These are phyloP conservation scores for Candida pseudofarinosa DNA, from an alignment of 805 yeast species.

Conservation along the genomic window DNA sequence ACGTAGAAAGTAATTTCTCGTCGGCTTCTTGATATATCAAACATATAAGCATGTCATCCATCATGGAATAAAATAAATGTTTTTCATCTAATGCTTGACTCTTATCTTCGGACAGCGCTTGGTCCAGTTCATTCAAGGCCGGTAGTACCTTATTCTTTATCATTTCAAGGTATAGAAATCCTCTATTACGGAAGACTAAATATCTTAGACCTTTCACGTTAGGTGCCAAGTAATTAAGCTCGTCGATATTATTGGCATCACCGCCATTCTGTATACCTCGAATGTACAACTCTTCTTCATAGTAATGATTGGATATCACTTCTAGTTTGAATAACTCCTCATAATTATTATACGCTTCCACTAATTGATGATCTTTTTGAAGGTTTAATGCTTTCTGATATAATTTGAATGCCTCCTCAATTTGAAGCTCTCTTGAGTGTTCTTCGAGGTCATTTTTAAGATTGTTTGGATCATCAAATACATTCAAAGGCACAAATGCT, in stretches of 20 bases:
- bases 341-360: constrained; percentile 52
- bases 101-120: constrained; percentile 4
- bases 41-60: constrained; percentile 65
- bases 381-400: constrained; percentile 66
- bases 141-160: constrained; percentile 13
- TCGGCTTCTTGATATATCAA: constrained; percentile 68
- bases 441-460: constrained; percentile 60
- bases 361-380: constrained; percentile 50
- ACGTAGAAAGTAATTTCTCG: constrained; percentile 44
- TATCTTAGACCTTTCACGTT: constrained; percentile 71
- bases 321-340: constrained; percentile 63
- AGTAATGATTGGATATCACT: constrained; percentile 48
- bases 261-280: constrained; percentile 39
- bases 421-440: constrained; percentile 86
- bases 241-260: constrained; percentile 31
- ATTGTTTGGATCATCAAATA: constrained; percentile 63
- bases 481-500: constrained; percentile 74
- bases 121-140: constrained; percentile 9
- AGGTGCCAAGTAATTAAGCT: constrained; percentile 51
- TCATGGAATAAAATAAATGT: constrained; percentile 40
- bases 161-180: constrained; percentile 56
- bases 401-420: constrained; percentile 76
- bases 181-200: constrained; percentile 77
- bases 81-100: constrained; percentile 14
- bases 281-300: constrained; percentile 34